Percentiles rank a stretch among this genome's conserved stretches.
These are phyloP conservation scores for Dryas integrifolia DNA, from an alignment of 331 rosid species.

Conservation along the genomic window DNA sequence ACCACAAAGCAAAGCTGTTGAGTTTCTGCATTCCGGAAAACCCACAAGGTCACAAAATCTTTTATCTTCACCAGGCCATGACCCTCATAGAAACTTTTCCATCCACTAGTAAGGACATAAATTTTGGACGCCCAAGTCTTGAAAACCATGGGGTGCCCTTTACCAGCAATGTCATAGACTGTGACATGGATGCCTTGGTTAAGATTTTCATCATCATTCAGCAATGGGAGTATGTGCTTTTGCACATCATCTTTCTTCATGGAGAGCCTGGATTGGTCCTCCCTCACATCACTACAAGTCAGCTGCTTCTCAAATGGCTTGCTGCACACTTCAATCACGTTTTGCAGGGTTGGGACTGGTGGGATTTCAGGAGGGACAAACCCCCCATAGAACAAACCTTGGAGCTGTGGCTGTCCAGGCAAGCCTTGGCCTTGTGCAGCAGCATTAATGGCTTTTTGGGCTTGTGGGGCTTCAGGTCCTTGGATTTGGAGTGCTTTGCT, in stretches of 20 bases:
- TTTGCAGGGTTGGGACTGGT: not conserved
- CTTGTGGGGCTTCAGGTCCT: no score
- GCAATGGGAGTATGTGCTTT: not conserved
- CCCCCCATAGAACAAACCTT: not conserved
- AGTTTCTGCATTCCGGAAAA: not conserved
- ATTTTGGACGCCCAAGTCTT: not conserved
- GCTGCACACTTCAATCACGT: not conserved
- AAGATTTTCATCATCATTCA: not conserved
- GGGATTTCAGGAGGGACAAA: not conserved
- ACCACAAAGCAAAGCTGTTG: not conserved
- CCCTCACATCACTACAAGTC: not conserved
- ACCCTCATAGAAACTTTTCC: not conserved
- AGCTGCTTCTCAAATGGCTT: constrained; percentile 20
- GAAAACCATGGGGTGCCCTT: constrained; percentile 5
- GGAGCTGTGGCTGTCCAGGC: not conserved
- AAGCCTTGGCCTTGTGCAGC: not conserved
- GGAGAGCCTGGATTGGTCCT: not conserved
- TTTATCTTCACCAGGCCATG: not conserved
- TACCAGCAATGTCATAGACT: not conserved
- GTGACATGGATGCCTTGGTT: not conserved
- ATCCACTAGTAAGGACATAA: constrained; percentile 1
- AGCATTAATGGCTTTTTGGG: not conserved
- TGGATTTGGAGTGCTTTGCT: not conserved
- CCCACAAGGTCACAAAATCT: not conserved
- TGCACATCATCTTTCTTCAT: not conserved